Base-by-base conservation (phyloP, 208 protist genomes). In the Phytomonas serpens region DNA sequence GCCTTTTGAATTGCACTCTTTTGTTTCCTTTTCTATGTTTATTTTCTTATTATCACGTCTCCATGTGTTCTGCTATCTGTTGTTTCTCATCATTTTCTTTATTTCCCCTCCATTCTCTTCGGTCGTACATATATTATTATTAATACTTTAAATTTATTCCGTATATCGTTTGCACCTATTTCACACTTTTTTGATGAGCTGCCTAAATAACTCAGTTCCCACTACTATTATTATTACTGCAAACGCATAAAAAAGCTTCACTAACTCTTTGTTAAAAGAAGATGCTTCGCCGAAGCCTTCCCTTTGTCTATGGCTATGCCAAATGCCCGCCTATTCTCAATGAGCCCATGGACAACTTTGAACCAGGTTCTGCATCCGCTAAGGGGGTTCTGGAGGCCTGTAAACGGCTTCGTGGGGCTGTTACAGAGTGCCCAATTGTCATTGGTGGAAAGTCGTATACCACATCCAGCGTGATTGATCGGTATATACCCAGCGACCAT, bases 281-380 rank as follows among this genome's bases (percentile, higher is more conserved):
- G 37, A 95, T 96, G 91, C 78, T 96, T 19, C 91, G 91, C 64
- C 91, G 88, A 34, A 83, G 83, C 23, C 31, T 89, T 5, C 80
- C 79, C 40, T 66, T 81, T 47, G 77, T 81, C 61, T 94, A 84
- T 77, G 88, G 84, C 29, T 80, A 76, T 34, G 67, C 85, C 27
- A 87, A 84, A 80, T 79, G 73, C 47, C 87, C 88, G 4, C 76
- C 84, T 1, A 84, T 95, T n/a, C 68, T 82, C 64, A 96, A 96
- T 80, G 89, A 96, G 78, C 85, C 78, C 36, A 94, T 95, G 87
- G 86, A 95, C 66, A 80, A 85, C 73, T 97, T 96, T 73, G 87
- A 90, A 73, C 83, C 89, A 29, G 87, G 88, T 51, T 94, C 87
- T 23, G 68, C 69, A 32, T 83, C 89, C 4, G 84, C 91, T 3